These are phyloP conservation scores for Saccharomyces eubayanus DNA, from an alignment of 805 yeast species.

Conservation along the genomic window DNA sequence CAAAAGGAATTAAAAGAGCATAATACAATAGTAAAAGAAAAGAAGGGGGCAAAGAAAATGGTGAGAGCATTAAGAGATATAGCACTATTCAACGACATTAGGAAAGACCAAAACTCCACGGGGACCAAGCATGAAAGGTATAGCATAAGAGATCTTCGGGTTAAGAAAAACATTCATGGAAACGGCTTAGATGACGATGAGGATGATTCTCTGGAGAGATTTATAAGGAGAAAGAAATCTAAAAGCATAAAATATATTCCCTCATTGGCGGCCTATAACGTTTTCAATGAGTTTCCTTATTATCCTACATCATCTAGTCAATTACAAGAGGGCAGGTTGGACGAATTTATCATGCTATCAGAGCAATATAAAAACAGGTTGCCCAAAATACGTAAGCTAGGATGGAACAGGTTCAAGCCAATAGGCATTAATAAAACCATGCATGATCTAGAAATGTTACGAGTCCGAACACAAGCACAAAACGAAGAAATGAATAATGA, in stretches of 20 bases:
- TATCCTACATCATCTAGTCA: slow-evolving; percentile 2
- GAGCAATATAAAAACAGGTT: slow-evolving; percentile 10
- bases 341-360: slow-evolving; percentile 15
- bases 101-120: not conserved
- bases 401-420: slow-evolving; percentile 45
- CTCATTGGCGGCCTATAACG: slow-evolving; percentile 22
- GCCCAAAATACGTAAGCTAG: slow-evolving; percentile 35
- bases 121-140: not conserved
- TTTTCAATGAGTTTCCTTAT: slow-evolving; percentile 17
- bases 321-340: slow-evolving; percentile 7
- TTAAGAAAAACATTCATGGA: not conserved
- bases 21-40: not conserved
- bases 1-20: not conserved
- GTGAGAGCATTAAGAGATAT: not conserved
- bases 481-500: slow-evolving; percentile 1
- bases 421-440: slow-evolving; percentile 53
- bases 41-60: not conserved
- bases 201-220: not conserved
- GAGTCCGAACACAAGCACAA: not conserved
- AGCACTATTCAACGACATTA: not conserved
- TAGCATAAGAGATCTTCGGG: not conserved
- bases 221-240: slow-evolving; percentile 3
- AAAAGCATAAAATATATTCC: not conserved
- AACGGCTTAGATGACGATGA: not conserved
- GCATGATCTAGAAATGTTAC: slow-evolving; percentile 9